These are phyloP conservation scores for Hortaea sp. DNA, from an alignment of 2,329 filamentous ascomycete genomes.

Conservation along the genomic window DNA sequence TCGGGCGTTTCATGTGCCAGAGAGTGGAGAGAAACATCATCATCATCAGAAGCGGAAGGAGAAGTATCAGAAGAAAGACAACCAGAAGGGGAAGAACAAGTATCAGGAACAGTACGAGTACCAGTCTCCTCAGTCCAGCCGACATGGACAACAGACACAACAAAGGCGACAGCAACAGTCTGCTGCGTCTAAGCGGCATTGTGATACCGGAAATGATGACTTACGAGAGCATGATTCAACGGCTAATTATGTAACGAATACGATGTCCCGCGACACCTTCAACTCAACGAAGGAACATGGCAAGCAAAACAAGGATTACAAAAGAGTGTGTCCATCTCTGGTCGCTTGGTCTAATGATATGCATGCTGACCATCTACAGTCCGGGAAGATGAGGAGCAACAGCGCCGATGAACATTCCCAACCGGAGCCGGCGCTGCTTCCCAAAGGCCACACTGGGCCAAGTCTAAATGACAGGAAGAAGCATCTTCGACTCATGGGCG, in stretches of 20 bases:
- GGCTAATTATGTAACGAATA: slow-evolving; percentile 10
- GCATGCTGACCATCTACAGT: slow-evolving; percentile 9
- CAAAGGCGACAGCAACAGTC: slow-evolving; percentile 13
- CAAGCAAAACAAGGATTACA: slow-evolving; percentile 17
- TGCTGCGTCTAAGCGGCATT: slow-evolving; percentile 13
- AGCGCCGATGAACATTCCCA: slow-evolving; percentile 9
- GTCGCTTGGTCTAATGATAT: neutral
- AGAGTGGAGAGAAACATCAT: slow-evolving; percentile 27
- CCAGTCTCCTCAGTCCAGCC: slow-evolving; percentile 17
- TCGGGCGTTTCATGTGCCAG: slow-evolving; percentile 19
- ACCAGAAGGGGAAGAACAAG: slow-evolving; percentile 13
- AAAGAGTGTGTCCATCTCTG: slow-evolving; percentile 9
- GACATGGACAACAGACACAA: slow-evolving; percentile 22
- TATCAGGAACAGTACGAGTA: slow-evolving; percentile 19
- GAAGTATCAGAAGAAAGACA: slow-evolving; percentile 15
- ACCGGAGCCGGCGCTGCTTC: slow-evolving; percentile 20
- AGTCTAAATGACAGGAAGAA: slow-evolving; percentile 33
- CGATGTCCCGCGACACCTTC: slow-evolving; percentile 3
- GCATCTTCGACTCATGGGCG: slow-evolving; percentile 37
- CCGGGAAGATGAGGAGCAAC: slow-evolving; percentile 12
- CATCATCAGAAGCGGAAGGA: slow-evolving; percentile 20
- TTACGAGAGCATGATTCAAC: slow-evolving; percentile 14
- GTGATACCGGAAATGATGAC: slow-evolving; percentile 1
- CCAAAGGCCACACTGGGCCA: slow-evolving; percentile 17
- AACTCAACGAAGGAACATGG: slow-evolving; percentile 1